Conservation (phyloP, 2,329 filamentous ascomycete species). For the Xylaria digitata region DNA sequence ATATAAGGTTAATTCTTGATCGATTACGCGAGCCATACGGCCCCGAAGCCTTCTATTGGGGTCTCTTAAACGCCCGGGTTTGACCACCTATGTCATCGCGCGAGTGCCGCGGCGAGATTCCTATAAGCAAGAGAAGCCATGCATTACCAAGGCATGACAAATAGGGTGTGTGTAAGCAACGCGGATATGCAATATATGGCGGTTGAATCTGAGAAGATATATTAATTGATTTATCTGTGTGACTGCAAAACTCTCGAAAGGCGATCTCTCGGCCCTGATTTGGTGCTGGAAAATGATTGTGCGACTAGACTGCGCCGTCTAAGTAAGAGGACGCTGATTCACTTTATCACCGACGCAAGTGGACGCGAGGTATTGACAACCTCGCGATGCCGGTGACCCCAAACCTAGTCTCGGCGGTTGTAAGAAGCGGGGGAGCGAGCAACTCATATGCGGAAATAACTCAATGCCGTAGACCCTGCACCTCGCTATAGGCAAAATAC, state of each 20-base stretch:
- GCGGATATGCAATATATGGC: slow-evolving; percentile 15
- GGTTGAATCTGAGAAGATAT: slow-evolving; percentile 16
- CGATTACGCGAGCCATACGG: background rate
- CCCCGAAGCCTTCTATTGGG: background rate
- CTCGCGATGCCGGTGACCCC: slow-evolving; percentile 3
- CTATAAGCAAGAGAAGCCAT: slow-evolving; percentile 15
- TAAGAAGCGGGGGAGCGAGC: background rate
- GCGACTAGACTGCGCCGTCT: background rate
- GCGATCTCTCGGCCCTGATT: background rate
- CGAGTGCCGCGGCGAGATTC: background rate
- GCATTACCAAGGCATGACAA: slow-evolving; percentile 30
- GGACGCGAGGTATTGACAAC: background rate
- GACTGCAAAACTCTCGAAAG: background rate
- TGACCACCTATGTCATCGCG: background rate
- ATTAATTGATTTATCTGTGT: slow-evolving; percentile 30
- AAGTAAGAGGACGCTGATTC: background rate
- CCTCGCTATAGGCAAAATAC: slow-evolving; percentile 1
- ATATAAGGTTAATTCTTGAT: slow-evolving; percentile 5
- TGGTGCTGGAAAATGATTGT: slow-evolving; percentile 3
- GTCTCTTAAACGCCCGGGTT: background rate
- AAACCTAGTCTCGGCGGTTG: background rate
- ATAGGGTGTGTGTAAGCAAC: slow-evolving; percentile 8
- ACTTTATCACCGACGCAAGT: background rate
- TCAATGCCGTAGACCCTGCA: background rate
- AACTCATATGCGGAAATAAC: slow-evolving; percentile 20